Evolutionary conservation across 345 rosid species (phyloP).

Genomic region (Syzygium jambos): DNA sequence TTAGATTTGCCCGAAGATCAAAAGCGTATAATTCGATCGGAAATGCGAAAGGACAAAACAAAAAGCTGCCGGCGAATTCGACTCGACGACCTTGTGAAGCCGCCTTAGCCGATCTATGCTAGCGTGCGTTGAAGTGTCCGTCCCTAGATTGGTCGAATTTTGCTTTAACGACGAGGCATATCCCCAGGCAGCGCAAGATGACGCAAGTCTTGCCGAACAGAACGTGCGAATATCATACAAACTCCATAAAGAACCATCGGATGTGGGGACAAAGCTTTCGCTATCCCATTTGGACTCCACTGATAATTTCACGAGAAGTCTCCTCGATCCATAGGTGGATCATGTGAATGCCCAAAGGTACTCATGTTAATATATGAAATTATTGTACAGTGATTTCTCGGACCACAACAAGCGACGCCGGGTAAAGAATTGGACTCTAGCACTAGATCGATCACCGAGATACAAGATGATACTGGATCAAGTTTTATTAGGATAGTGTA

Average conservation of each 20-base stretch:
- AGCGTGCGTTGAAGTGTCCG: background rate
- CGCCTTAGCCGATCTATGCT: accelerated
- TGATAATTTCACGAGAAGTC: background rate
- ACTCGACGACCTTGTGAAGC: background rate
- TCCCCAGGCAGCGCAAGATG: accelerated
- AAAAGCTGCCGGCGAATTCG: background rate
- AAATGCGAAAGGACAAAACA: background rate
- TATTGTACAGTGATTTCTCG: background rate
- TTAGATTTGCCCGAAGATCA: background rate
- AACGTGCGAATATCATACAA: background rate
- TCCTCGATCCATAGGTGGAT: background rate
- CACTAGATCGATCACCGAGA: accelerated
- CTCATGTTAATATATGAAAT: background rate
- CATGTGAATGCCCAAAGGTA: background rate
- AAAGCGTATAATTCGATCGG: background rate
- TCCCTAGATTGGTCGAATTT: accelerated
- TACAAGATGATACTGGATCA: background rate
- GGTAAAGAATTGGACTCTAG: background rate
- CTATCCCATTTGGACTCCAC: background rate
- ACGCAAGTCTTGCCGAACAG: background rate
- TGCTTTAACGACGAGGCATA: background rate
- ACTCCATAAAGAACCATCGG: background rate
- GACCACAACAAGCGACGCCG: accelerated
- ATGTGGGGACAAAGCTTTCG: background rate
- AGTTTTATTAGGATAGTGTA: background rate